A percentile compares a stretch with the other conserved stretches of the same genome.
phyloP scores from a whole-genome alignment of 2,329 filamentous ascomycete species.

The Dactylellina sp. region DNA sequence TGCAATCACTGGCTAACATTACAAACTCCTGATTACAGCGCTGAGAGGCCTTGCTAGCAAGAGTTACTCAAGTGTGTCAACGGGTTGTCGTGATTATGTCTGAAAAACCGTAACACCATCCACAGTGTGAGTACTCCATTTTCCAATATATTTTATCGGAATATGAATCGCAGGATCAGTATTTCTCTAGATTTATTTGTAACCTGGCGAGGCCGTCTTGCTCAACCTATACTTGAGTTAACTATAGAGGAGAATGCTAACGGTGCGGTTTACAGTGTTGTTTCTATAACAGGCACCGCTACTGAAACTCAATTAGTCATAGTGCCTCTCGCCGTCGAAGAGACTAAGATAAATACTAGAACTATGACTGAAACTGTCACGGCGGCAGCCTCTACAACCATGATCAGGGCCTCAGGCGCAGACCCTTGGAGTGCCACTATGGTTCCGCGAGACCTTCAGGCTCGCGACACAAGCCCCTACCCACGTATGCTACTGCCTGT shows the following conservation, averaged over 20 bases:
- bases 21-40: background rate
- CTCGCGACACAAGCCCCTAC: background rate
- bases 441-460: background rate
- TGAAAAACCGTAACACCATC: background rate
- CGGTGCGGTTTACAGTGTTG: no score
- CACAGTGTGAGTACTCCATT: background rate
- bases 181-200: background rate
- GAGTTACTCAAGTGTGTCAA: background rate
- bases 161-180: no score
- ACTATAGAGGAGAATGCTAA: no score
- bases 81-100: slow-evolving; percentile 2
- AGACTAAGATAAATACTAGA: no score
- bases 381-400: background rate
- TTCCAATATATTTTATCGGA: no score
- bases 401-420: background rate
- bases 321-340: no score
- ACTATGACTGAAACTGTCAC: no score
- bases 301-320: no score
- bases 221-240: no score
- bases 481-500: slow-evolving; percentile 7
- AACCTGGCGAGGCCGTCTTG: background rate
- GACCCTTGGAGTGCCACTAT: background rate
- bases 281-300: no score
- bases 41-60: slow-evolving; percentile 9
- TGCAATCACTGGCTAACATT: background rate